These are phyloP conservation scores for Parastagonospora avenae DNA, from an alignment of 2,329 filamentous ascomycete genomes.

Conservation along the genomic window DNA sequence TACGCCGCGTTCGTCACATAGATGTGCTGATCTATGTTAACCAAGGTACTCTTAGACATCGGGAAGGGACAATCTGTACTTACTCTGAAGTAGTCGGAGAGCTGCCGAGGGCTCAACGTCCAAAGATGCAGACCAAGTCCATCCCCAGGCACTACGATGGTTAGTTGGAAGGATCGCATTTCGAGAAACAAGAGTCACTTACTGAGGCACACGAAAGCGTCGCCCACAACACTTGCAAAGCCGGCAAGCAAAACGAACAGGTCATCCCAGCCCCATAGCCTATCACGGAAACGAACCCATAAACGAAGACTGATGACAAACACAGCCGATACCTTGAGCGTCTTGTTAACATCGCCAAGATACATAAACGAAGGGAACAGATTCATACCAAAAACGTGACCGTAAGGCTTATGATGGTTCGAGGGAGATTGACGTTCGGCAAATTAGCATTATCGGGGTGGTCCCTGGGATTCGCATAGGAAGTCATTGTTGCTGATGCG, in stretches of 20 bases:
- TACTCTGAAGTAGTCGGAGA: constrained; percentile 39
- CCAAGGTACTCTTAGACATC: not conserved
- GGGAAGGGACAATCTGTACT: not conserved
- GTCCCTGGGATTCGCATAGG: constrained; percentile 8
- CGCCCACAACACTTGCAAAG: constrained; percentile 29
- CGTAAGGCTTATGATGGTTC: constrained; percentile 34
- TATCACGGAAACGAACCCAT: constrained; percentile 35
- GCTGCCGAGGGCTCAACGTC: constrained; percentile 20
- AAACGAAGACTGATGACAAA: constrained; percentile 37
- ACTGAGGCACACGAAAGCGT: constrained; percentile 40
- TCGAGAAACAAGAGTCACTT: constrained; percentile 8
- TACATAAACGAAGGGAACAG: not conserved
- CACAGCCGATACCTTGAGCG: constrained; percentile 26
- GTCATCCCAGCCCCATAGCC: constrained; percentile 45
- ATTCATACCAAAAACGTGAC: constrained; percentile 38
- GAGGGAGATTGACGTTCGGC: constrained; percentile 34
- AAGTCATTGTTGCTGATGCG: not conserved
- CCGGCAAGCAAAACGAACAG: constrained; percentile 37
- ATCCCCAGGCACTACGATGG: constrained; percentile 32
- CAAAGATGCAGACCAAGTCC: constrained; percentile 43
- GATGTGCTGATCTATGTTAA: constrained; percentile 28
- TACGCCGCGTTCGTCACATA: constrained; percentile 40
- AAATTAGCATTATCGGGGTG: constrained; percentile 36
- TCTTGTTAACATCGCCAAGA: constrained; percentile 3
- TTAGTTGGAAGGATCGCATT: constrained; percentile 2